Evolutionary conservation across 257 asterid species (phyloP), one percentile per base, ranked within the genome.

Genomic region (Craterostigma plantagineum): DNA sequence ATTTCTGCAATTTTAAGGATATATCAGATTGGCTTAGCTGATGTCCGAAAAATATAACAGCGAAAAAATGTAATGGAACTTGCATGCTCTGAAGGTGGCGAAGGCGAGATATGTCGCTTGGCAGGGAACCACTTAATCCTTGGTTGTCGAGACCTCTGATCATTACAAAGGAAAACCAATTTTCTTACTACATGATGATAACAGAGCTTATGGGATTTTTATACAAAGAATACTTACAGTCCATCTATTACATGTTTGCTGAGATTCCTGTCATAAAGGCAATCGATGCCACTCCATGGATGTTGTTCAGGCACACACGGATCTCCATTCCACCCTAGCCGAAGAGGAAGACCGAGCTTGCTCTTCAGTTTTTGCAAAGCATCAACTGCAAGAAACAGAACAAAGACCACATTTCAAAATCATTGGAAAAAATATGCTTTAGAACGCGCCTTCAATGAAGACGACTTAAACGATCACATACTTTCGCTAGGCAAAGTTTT

Each of bases 281-380:
- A 84, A 59, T 90, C 85, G 50, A 92, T 72, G 58, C 99, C 99
- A 60, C 69, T 84, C 99, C 94, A 90, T 17, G 99, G 94, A 66
- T 90, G 99, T 56, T 75, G 80, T 60, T 83, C 92, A 44, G 99
- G 99, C 53, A 75, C 92, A 61, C 99, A 90, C 27, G 96, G 96
- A 66, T 90, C 96, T 18, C 96, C 99, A 35, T 90, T 90, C 99
- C 99, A 90, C 59, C 99, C 99, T 33, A 90, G 66, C 35, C 94
- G 94, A 54, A 75, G 91, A 48, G 96, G 99, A 73, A 90, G 99
- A 48, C 91, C 92, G 18, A 83, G 94, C 35, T 86, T 55, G 18
- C 43, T 51, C 75, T 77, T 90, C 72, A 90, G 56, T 12, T 58
- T 64, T 54, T 75, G 92, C 75, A 90, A 69, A 23, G 85, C 94